Conservation (phyloP, 805 yeast genomes). For the Yamadazyma laniorum region DNA sequence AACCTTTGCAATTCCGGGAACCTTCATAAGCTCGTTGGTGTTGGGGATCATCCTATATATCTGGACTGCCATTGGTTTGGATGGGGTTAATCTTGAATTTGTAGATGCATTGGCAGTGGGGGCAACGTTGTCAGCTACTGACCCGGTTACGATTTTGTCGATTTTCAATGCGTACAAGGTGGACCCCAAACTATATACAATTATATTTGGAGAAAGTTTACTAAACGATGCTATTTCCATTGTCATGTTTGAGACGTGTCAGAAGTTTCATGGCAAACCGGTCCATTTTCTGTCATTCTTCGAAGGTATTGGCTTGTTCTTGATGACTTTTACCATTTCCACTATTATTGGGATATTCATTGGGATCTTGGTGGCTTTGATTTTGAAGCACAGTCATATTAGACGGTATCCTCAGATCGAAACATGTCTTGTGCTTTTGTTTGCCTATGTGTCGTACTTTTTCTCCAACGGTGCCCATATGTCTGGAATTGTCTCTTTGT, state of each 20-base stretch:
- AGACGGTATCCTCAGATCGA: constrained; percentile 96
- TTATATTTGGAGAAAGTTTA: constrained; percentile 94
- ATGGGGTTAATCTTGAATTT: constrained; percentile 82
- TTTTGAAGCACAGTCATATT: constrained; percentile 88
- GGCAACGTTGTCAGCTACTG: constrained; percentile 96
- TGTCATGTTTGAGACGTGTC: constrained; percentile 98
- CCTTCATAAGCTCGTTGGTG: constrained; percentile 87
- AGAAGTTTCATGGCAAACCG: constrained; percentile 83
- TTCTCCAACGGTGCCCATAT: constrained; percentile 98
- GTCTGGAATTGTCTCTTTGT: constrained; percentile 95
- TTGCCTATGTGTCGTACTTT: constrained; percentile 95
- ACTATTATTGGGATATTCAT: constrained; percentile 83
- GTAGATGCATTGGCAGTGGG: constrained; percentile 98
- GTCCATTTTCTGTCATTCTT: constrained; percentile 75
- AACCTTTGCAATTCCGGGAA: constrained; percentile 95
- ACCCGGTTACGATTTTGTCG: constrained; percentile 94
- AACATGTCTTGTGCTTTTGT: constrained; percentile 83
- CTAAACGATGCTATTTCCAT: constrained; percentile 97
- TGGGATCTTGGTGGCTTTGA: constrained; percentile 85
- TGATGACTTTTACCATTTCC: constrained; percentile 90
- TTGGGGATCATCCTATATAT: constrained; percentile 82
- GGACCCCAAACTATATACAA: constrained; percentile 95
- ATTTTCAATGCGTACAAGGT: constrained; percentile 97
- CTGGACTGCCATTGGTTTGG: constrained; percentile 91
- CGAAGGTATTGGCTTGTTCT: constrained; percentile 89